A percentile compares a stretch with the other conserved stretches of the same genome.
Conservation (phyloP, 257 asterid species). For the Solanum etuberosum region DNA sequence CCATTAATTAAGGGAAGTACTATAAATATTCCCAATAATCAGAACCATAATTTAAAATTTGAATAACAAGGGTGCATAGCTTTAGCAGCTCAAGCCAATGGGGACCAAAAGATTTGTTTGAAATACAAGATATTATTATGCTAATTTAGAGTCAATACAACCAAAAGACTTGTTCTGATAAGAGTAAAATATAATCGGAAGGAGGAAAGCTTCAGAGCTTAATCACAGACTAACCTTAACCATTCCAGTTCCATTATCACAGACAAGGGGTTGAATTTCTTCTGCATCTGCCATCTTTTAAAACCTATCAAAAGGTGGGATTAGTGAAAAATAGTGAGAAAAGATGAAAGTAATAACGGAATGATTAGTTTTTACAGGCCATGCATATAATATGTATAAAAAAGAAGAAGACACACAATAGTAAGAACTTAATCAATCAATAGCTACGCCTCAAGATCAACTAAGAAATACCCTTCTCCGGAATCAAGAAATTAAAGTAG, state of each 20-base stretch:
- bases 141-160: neutral
- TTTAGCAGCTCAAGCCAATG: neutral
- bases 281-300: constrained; percentile 16
- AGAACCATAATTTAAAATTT: neutral
- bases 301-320: neutral
- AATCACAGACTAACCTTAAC: constrained; percentile 15
- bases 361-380: neutral
- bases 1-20: neutral
- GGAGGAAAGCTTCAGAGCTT: neutral
- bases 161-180: neutral
- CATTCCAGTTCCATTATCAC: constrained; percentile 37
- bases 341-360: neutral
- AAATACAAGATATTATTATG: neutral
- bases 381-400: neutral
- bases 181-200: neutral
- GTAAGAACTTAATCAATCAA: neutral
- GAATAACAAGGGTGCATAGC: neutral
- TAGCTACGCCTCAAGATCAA: neutral
- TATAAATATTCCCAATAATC: neutral
- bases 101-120: neutral
- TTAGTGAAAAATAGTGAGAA: neutral
- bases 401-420: neutral
- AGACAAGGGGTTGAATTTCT: constrained; percentile 29
- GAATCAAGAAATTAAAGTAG: neutral
- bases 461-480: neutral